Evolutionary conservation across 1,284 basidiomycete genomes (phyloP).

Genomic region (Ganoderma meredithae): DNA sequence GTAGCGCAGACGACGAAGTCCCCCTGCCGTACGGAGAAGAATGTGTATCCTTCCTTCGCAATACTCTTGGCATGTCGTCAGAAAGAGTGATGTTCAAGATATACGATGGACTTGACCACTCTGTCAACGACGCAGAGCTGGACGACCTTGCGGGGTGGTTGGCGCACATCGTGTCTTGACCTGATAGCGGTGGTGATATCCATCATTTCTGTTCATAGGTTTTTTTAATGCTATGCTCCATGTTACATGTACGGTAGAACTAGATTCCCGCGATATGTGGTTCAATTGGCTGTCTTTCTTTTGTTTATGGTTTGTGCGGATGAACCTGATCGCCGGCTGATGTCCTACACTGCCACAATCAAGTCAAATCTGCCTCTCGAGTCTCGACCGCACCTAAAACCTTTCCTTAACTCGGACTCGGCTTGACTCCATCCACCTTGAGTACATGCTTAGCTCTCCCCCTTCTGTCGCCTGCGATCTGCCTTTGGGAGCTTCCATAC

Average conservation of each 20-base stretch:
- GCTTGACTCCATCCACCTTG: neutral
- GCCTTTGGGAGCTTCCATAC: neutral
- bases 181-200: neutral
- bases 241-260: neutral
- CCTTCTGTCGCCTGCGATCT: neutral
- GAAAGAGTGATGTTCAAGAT: conserved; percentile 40
- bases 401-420: neutral
- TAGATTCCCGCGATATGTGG: neutral
- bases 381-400: neutral
- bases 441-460: neutral
- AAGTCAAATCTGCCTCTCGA: conserved; percentile 9
- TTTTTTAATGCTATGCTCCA: neutral
- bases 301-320: neutral
- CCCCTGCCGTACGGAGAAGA: conserved; percentile 46
- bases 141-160: conserved; percentile 54
- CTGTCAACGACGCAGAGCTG: conserved; percentile 46
- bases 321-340: neutral
- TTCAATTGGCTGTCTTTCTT: neutral
- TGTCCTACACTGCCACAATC: conserved; percentile 21
- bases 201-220: neutral
- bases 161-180: conserved; percentile 28
- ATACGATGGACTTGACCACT: conserved; percentile 47
- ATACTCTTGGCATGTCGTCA: conserved; percentile 38
- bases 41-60: conserved; percentile 43
- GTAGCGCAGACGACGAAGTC: conserved; percentile 47